Base-by-base conservation (phyloP, 768 basidiomycete genomes). In the Mycena sanguinolenta region DNA sequence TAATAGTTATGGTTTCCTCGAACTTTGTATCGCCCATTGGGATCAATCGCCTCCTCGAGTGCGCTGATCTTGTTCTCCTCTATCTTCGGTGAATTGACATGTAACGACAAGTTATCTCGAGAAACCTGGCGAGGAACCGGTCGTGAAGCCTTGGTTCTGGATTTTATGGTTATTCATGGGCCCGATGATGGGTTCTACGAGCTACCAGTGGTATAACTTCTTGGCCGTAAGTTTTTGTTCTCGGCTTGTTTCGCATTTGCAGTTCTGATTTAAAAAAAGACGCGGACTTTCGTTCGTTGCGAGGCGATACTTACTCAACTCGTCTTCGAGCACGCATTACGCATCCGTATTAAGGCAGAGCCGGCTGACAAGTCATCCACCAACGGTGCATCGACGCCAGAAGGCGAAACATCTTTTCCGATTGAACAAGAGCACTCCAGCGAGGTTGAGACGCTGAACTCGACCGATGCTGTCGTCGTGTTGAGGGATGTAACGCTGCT, bases 121-220 rank as follows among this genome's bases (percentile, higher is more conserved):
- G 78, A 83, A 77, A 1, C 79, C 81, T 14, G 90, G 89, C 2
- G 76, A 85, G 63, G 83, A 79, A 28, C 85, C 90, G 0, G 72
- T 78, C 3, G 78, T 91, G 38, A 85, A 85, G 49, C 92, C 92
- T 1, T 92, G 92, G 88, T 86, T 93, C 27, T 94, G 92, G 92
- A 86, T 93, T 21, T 36, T 81, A 0, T 82, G 81, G 49, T 12
- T 50, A 17, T 14, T 50, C 23, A 4, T 86, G 12, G 89, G 88
- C 12, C 87, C 89, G 23, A 78, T 82, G 14, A 1, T 85, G 5
- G 79, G 79, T 28, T 81, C 86, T 9, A 50, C 90, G 16, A 71
- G 82, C 27, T 83, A 86, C 65, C 89, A 93, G 73, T 86, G 85
- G 82, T 93, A 91, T 74, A 80, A 85, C 44, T 89, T 81, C 75